Evolutionary conservation across 164 flowering plant genomes (phyloP).

Genomic region (Litsea cubeba): DNA sequence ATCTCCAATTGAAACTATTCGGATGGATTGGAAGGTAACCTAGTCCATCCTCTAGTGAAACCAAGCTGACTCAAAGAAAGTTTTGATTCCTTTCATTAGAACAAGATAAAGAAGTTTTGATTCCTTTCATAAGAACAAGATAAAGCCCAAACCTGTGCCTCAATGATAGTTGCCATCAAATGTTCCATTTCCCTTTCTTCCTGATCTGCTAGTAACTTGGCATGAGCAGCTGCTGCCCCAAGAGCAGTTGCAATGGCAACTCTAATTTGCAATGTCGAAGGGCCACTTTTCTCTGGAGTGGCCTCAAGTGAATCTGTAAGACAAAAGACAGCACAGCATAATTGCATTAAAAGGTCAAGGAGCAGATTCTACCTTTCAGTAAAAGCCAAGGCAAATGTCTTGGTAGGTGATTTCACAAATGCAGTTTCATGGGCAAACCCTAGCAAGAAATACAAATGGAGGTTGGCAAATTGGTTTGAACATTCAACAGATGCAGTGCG

Average conservation of each 20-base stretch:
- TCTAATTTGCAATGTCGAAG: constrained; percentile 54
- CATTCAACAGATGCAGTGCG: too few species aligned
- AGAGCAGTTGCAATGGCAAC: constrained; percentile 85
- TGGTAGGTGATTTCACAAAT: too few species aligned
- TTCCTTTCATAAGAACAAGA: neutral
- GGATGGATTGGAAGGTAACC: too few species aligned
- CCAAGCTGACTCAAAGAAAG: too few species aligned
- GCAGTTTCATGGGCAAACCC: too few species aligned
- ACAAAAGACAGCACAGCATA: constrained; percentile 6
- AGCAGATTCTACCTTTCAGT: neutral
- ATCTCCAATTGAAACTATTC: too few species aligned
- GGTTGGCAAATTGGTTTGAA: too few species aligned
- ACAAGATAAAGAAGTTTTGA: neutral
- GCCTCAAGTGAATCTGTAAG: constrained; percentile 34
- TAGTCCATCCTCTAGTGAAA: too few species aligned
- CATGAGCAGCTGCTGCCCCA: constrained; percentile 88
- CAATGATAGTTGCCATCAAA: constrained; percentile 62
- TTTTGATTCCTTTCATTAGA: too few species aligned
- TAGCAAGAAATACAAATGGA: too few species aligned
- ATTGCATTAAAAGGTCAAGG: neutral
- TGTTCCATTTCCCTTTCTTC: constrained; percentile 81
- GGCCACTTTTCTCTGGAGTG: constrained; percentile 26
- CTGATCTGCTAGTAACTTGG: constrained; percentile 78
- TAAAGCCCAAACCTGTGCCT: constrained; percentile 54
- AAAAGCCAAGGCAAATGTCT: too few species aligned